Percentiles rank a stretch among this genome's conserved stretches.
These are phyloP conservation scores for Boletus rubescentipes DNA, from an alignment of 768 basidiomycete species.

Conservation along the genomic window DNA sequence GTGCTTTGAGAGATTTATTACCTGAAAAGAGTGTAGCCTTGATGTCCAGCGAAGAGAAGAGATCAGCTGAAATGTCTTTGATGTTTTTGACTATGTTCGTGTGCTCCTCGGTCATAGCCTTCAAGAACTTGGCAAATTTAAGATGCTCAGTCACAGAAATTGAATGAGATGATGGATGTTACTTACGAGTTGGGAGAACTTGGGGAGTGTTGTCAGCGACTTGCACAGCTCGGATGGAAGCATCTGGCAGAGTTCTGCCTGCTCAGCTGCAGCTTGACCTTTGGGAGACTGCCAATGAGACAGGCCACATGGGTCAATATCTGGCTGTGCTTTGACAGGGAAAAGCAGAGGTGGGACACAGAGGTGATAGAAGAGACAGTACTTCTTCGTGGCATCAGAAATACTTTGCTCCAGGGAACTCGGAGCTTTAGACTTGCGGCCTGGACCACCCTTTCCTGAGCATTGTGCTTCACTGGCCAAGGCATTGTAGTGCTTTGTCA, in stretches of 20 bases:
- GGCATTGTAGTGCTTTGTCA: not conserved
- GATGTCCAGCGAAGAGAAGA: not conserved
- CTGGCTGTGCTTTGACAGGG: not conserved
- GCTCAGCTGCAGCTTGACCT: not conserved
- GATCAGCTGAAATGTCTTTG: not conserved
- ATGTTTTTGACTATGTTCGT: not conserved
- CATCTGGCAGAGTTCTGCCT: not conserved
- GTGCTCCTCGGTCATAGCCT: not conserved
- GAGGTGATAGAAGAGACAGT: not conserved
- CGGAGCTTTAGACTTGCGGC: too few species aligned
- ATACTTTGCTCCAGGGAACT: too few species aligned
- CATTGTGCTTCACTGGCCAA: not conserved
- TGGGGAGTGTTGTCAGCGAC: not conserved
- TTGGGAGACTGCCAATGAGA: not conserved
- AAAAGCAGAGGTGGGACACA: not conserved
- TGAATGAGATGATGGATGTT: not conserved
- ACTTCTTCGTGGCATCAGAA: not conserved
- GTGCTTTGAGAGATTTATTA: not conserved
- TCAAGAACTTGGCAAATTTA: too few species aligned
- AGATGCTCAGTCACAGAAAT: too few species aligned
- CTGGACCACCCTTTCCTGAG: not conserved
- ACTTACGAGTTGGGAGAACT: not conserved
- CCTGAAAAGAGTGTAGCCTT: not conserved
- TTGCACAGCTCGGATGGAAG: not conserved
- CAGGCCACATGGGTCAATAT: not conserved